These are phyloP conservation scores for Dactylorhiza incarnata DNA, from an alignment of 106 monocot genomes.

Conservation along the genomic window DNA sequence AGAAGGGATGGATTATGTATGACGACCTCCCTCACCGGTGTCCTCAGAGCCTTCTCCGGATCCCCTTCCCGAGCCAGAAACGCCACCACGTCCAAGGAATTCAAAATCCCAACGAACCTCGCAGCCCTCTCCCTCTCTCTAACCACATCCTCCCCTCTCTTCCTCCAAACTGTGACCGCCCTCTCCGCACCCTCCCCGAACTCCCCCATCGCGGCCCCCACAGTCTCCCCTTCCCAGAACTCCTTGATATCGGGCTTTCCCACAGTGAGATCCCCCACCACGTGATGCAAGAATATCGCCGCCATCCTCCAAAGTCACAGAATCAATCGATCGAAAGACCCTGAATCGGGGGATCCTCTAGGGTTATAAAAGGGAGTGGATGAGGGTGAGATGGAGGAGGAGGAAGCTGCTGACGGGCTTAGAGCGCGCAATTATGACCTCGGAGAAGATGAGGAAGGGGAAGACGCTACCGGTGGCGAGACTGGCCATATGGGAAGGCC, in stretches of 20 bases:
- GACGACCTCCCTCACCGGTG: constrained; percentile 36
- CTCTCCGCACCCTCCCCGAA: constrained; percentile 46
- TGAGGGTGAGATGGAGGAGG: constrained; percentile 50
- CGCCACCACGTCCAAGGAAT: constrained; percentile 39
- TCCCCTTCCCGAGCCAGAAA: constrained; percentile 30
- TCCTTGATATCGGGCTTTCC: constrained; percentile 59
- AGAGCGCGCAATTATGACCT: constrained; percentile 6
- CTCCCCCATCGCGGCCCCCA: constrained; percentile 46
- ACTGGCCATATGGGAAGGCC: constrained; percentile 1
- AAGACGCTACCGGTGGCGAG: neutral
- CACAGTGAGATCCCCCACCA: constrained; percentile 59
- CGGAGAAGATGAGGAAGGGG: constrained; percentile 7
- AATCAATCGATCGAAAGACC: neutral
- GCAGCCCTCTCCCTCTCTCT: constrained; percentile 6
- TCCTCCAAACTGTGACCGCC: constrained; percentile 45
- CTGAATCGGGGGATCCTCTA: neutral
- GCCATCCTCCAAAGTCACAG: constrained; percentile 14
- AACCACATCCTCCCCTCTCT: neutral
- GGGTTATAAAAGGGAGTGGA: constrained; percentile 49
- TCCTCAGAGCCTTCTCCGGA: constrained; percentile 21
- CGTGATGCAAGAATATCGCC: constrained; percentile 55
- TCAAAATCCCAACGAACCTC: constrained; percentile 47
- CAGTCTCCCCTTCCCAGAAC: constrained; percentile 43
- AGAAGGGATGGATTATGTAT: constrained; percentile 17
- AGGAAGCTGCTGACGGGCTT: constrained; percentile 38